Conservation (phyloP, 192 early-diverging fungal genomes). For the Podila epigama region DNA sequence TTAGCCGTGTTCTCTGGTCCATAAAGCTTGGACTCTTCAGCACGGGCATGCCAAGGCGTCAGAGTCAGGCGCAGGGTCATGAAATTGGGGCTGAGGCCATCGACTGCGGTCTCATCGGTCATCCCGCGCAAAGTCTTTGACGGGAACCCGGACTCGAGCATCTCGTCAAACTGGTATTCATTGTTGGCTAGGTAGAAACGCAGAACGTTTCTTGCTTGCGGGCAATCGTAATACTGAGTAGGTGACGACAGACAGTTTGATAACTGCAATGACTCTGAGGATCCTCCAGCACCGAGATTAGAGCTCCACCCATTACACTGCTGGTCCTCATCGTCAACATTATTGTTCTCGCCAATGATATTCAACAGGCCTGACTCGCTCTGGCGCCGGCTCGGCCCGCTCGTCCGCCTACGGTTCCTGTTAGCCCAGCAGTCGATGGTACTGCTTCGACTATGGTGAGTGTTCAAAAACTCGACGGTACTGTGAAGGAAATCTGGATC, state of each 20-base stretch:
- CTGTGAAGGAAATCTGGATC: slow-evolving; percentile 25
- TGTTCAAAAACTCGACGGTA: slow-evolving; percentile 28
- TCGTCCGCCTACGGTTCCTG: slow-evolving; percentile 23
- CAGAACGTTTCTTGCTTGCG: slow-evolving; percentile 10
- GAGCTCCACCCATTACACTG: not conserved
- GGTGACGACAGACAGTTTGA: slow-evolving; percentile 20
- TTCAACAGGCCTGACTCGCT: slow-evolving; percentile 23
- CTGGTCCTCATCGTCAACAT: not conserved
- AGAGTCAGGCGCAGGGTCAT: slow-evolving; percentile 49
- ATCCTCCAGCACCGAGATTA: not conserved
- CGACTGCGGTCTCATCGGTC: slow-evolving; percentile 6
- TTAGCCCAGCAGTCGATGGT: slow-evolving; percentile 22
- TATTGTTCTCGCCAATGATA: not conserved
- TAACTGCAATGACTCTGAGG: too few species aligned
- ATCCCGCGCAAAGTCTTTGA: slow-evolving; percentile 4
- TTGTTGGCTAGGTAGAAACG: slow-evolving; percentile 10
- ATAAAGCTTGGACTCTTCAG: slow-evolving; percentile 46
- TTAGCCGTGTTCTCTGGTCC: slow-evolving; percentile 8
- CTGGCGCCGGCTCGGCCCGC: slow-evolving; percentile 5
- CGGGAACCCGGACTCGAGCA: slow-evolving; percentile 47
- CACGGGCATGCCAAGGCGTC: slow-evolving; percentile 52
- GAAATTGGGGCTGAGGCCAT: slow-evolving; percentile 21
- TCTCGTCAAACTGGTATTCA: slow-evolving; percentile 42
- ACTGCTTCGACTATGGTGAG: slow-evolving; percentile 15
- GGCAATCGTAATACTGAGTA: slow-evolving; percentile 24